Evolutionary conservation across 106 monocot genomes (phyloP), one percentile per base, ranked within the genome.

Genomic region (Allium sativum): DNA sequence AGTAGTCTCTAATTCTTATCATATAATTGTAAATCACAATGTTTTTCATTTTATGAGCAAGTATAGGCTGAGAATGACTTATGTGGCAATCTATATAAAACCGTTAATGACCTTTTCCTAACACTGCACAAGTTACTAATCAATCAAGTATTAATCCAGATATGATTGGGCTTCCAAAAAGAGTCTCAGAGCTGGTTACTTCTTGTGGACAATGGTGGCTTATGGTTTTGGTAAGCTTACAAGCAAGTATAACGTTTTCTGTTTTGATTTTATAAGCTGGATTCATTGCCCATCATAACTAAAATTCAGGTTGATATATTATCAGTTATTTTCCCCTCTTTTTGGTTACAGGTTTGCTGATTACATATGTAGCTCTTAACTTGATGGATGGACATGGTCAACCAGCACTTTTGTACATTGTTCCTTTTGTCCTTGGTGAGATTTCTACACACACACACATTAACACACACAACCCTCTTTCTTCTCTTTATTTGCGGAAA

Each of bases 181-280:
- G 65, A 96, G 56, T 57, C 54, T 96, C 43, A 73, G 82, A 52
- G 65, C 77, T 68, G 96, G 96, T 53, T 96, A 96, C 64, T 96
- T 96, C 73, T 72, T 96, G 69, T 91, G 96, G 96, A 59, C 87
- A 18, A 96, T 96, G 96, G 65, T 91, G 59, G 90, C 96, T 21
- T 87, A 91, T 76, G 90, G 96, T 21, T 74, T 77, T 68, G 96
- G 96, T 96, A 80, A 72, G 80, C 54, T 51, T 52, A 52, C 50
- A 64, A 31, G 0, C 12, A 17, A 47, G 3, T 62, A 47, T 20
- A 62, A 21, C 19, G 9, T 58, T 31, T 2, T 31, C 2, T 31
- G 5, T 31, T 31, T 31, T 31, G 31, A 31, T 31, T 31, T 31
- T 31, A 31, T 31, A 31, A 31, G 5, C 31, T 31, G 31, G 31